phyloP scores from a whole-genome alignment of 2,329 filamentous ascomycete genomes.

The Uncinocarpus reesii region DNA sequence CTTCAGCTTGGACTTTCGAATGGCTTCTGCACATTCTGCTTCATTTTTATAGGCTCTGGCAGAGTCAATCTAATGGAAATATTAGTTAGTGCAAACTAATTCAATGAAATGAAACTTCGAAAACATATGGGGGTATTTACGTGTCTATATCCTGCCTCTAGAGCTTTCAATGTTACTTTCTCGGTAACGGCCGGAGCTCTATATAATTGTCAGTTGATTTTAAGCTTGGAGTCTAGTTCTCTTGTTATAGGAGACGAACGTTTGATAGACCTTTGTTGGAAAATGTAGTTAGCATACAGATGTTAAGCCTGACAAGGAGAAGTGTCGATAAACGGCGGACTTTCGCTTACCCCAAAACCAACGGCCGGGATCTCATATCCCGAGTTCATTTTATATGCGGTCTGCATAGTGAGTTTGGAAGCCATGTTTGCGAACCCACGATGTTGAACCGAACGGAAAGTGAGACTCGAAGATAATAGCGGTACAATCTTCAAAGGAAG shows the following conservation, averaged over 20 bases:
- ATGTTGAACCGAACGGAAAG: background rate
- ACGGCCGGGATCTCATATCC: constrained; percentile 52
- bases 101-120: too few species aligned
- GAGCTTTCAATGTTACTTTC: constrained; percentile 47
- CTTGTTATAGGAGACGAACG: constrained; percentile 22
- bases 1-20: constrained; percentile 43
- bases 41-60: constrained; percentile 51
- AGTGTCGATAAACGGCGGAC: background rate
- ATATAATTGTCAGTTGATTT: background rate
- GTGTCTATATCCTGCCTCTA: constrained; percentile 49
- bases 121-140: constrained; percentile 25
- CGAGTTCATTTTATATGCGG: constrained; percentile 43
- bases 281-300: constrained; percentile 13
- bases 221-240: background rate
- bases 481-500: background rate
- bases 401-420: constrained; percentile 23
- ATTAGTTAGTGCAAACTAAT: too few species aligned
- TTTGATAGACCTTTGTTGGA: constrained; percentile 30
- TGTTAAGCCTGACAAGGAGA: background rate
- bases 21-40: constrained; percentile 43
- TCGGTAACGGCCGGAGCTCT: constrained; percentile 49
- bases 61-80: constrained; percentile 44
- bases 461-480: background rate
- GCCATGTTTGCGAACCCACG: constrained; percentile 12
- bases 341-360: constrained; percentile 36